Percentiles rank a stretch among this genome's conserved stretches.
Evolutionary conservation across 345 rosid genomes (phyloP).

Genomic region (Alliaria petiolata): DNA sequence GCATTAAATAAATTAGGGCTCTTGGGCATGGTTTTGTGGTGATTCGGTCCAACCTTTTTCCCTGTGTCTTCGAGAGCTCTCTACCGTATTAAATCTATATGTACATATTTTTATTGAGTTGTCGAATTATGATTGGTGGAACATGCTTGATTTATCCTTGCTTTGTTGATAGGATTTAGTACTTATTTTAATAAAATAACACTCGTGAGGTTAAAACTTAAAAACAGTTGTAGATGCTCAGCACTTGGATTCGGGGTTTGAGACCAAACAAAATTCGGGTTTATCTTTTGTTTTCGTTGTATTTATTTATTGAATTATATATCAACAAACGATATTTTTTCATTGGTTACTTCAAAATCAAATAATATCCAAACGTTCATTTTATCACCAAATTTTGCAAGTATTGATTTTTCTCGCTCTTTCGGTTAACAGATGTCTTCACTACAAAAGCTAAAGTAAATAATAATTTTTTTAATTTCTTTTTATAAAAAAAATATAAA

Average conservation of each 20-base stretch:
- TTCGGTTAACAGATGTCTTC: background rate
- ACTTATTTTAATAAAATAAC: background rate
- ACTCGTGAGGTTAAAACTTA: background rate
- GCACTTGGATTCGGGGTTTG: background rate
- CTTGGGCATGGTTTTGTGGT: conserved; percentile 5
- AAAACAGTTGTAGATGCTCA: background rate
- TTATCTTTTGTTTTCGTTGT: background rate
- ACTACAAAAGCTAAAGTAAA: background rate
- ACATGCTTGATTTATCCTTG: conserved; percentile 6
- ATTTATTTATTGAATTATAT: background rate
- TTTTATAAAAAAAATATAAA: no score
- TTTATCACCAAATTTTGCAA: background rate
- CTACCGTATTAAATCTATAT: no score
- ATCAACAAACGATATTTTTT: background rate
- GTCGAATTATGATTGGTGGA: background rate
- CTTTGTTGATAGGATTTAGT: background rate
- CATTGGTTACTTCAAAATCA: background rate
- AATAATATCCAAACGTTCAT: background rate
- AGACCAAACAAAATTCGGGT: background rate
- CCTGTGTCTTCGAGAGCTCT: background rate
- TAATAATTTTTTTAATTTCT: no score
- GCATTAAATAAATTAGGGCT: no score
- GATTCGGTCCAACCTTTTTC: background rate
- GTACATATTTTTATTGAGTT: background rate
- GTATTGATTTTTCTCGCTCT: background rate